phyloP scores from a whole-genome alignment of 805 yeast genomes.

The Tetrapisispora arboricola region DNA sequence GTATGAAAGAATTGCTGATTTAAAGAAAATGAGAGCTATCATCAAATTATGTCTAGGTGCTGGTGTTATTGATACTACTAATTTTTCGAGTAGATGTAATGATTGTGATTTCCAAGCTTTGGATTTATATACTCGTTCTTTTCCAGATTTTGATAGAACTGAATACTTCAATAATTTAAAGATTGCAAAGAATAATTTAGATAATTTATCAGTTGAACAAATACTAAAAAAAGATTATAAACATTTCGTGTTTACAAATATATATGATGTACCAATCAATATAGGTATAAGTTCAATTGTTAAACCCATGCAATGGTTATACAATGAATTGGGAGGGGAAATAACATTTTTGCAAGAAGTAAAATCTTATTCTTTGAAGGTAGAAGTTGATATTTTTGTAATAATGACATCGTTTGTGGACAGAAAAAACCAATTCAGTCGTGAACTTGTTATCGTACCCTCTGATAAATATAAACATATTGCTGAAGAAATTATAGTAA shows the following conservation, averaged over 20 bases:
- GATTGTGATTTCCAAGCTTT: slow-evolving; percentile 42
- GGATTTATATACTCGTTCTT: slow-evolving; percentile 27
- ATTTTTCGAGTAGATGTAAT: slow-evolving; percentile 55
- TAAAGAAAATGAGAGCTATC: slow-evolving; percentile 25
- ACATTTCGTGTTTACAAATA: slow-evolving; percentile 39
- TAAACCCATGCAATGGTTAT: slow-evolving; percentile 48
- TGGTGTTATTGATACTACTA: slow-evolving; percentile 64
- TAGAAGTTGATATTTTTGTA: slow-evolving; percentile 32
- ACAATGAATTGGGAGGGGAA: slow-evolving; percentile 23
- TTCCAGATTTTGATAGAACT: slow-evolving; percentile 11
- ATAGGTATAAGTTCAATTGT: slow-evolving; percentile 76
- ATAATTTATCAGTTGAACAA: slow-evolving; percentile 49
- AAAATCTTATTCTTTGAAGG: slow-evolving; percentile 19
- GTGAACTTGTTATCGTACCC: slow-evolving; percentile 35
- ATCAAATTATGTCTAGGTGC: slow-evolving; percentile 53
- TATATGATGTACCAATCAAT: slow-evolving; percentile 18
- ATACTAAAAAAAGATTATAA: slow-evolving; percentile 79
- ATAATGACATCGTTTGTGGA: slow-evolving; percentile 40
- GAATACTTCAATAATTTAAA: slow-evolving; percentile 29
- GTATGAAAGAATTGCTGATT: slow-evolving; percentile 22
- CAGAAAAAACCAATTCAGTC: slow-evolving; percentile 25
- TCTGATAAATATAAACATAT: slow-evolving; percentile 12
- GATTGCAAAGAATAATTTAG: slow-evolving; percentile 50
- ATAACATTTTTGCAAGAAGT: slow-evolving; percentile 16
- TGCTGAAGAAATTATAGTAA: slow-evolving; percentile 4